These are phyloP conservation scores for Solanum aculeatissimum DNA, from an alignment of 305 asterid species.

Conservation along the genomic window DNA sequence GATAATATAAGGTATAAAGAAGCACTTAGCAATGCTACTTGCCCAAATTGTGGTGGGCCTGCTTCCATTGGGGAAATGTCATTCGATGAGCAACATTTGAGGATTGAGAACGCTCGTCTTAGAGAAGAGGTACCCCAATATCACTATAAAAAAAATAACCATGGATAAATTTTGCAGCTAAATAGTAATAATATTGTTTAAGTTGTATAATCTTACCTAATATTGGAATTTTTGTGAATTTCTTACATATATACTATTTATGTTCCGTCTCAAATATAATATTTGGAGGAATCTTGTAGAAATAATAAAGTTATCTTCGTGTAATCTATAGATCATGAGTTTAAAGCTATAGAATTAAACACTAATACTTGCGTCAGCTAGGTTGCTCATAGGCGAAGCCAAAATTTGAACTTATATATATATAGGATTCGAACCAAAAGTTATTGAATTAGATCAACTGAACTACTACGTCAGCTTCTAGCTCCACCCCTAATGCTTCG, in stretches of 20 bases:
- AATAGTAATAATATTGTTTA: not conserved
- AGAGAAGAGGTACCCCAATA: constrained; percentile 11
- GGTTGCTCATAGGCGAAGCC: not conserved
- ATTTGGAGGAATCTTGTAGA: not conserved
- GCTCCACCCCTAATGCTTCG: not conserved
- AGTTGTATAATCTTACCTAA: not conserved
- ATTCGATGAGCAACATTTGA: constrained; percentile 14
- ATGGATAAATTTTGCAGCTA: not conserved
- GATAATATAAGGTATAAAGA: constrained; percentile 17
- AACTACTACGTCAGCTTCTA: not conserved
- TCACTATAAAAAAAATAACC: not conserved
- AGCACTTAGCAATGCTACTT: constrained; percentile 7
- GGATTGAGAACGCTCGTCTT: constrained; percentile 17
- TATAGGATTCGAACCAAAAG: not conserved
- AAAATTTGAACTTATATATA: not conserved
- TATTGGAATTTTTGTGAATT: not conserved
- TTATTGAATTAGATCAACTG: not conserved
- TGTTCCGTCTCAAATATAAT: too few species aligned
- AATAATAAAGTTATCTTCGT: not conserved
- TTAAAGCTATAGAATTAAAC: not conserved
- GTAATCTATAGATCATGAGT: not conserved
- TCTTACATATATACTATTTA: not conserved
- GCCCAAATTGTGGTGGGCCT: constrained; percentile 17
- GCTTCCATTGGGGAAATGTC: constrained; percentile 21
- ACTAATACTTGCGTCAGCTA: not conserved